Base-by-base conservation (phyloP, 257 asterid genomes). In the Solanum pennellii region DNA sequence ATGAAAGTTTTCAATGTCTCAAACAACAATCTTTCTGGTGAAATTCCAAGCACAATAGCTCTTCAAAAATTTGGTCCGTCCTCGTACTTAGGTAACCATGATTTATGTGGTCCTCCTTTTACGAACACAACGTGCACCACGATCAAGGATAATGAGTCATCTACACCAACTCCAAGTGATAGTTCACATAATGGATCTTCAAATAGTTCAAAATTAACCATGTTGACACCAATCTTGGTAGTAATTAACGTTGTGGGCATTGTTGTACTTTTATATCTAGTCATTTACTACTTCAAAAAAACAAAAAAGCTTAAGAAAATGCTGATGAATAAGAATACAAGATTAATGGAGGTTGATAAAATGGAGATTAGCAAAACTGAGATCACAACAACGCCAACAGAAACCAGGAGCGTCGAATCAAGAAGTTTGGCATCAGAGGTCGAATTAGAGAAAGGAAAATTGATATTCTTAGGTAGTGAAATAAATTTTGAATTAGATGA, bases 401-500 rank as follows among this genome's bases (percentile, higher is more conserved):
- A 88, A 90, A 86, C 75, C 77, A 92, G 39, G 14, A 84, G 79
- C 13, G 12, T 25, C 44, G 77, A 45, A 66, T 27, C 80, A 44
- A 89, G 10, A 74, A 62, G 83, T 89, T 85, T 42, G 60, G 82
- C 62, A 52, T 87, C 16, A 42, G 93, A 65, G 79, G 89, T 60
- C n/a, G 90, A 44, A 37, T 88, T 85, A 39, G 85, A 88, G 1
- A 90, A 82, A 73, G 97, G 97, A 83, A 91, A 92, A 85, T 94
- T 94, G 5, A 89, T 91, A 87, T 94, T 95, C 76, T 3, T 91
- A 83, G 92, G 87, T n/a, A 87, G 86, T 5, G 92, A 59, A 82
- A 60, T 68, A 9, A 77, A 31, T 8, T 93, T 94, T 62, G 96
- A 93, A 86, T 93, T 94, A 1, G 98, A 93, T 27, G 96, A 95